These are phyloP conservation scores for Aspergillus hortae DNA, from an alignment of 2,329 filamentous ascomycete species.

Conservation along the genomic window DNA sequence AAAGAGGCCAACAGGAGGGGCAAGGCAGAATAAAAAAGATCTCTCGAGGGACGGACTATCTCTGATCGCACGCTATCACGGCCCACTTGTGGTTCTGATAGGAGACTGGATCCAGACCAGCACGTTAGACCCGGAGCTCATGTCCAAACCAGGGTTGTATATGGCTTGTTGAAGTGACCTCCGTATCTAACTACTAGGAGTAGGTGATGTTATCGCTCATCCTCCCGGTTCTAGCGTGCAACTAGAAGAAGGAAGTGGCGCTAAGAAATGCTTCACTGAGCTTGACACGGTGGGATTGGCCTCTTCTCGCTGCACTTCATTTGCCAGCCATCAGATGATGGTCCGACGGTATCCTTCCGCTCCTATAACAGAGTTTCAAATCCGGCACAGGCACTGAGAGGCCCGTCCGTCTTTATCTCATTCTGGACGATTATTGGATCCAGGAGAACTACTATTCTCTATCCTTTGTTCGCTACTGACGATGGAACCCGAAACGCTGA, in stretches of 20 bases:
- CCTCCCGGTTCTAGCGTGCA: conserved; percentile 2
- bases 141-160: background rate
- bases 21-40: background rate
- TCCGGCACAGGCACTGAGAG: too few relatives aligned
- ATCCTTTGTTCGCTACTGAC: background rate
- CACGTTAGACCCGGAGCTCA: background rate
- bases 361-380: background rate
- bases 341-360: background rate
- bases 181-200: background rate
- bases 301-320: background rate
- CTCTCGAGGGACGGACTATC: background rate
- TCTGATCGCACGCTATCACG: background rate
- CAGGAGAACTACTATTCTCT: background rate
- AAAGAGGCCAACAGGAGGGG: background rate
- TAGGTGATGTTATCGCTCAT: background rate
- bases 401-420: background rate
- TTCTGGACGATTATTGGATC: background rate
- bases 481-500: background rate
- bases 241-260: background rate
- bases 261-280: background rate
- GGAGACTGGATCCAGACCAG: background rate
- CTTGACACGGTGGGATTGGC: background rate
- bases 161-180: background rate
- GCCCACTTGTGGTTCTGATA: background rate
- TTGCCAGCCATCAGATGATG: background rate